Percentiles rank a stretch among this genome's conserved stretches.
Evolutionary conservation across 208 protist species (phyloP).

Genomic region (Strigomonas galati): DNA sequence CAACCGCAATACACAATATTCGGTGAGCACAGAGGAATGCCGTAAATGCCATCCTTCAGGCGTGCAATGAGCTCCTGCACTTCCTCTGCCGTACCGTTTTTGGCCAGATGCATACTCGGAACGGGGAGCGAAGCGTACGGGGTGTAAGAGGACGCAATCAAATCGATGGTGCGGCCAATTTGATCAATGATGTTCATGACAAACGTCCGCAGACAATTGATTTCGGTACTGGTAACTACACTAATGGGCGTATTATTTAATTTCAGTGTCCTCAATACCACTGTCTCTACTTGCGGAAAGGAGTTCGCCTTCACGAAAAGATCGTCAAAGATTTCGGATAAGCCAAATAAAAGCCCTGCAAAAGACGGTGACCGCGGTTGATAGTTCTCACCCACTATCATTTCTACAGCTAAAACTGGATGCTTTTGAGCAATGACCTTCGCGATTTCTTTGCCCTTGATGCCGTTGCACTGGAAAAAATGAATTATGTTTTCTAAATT

Average conservation of each 20-base stretch:
- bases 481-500: constrained; percentile 45
- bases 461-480: constrained; percentile 48
- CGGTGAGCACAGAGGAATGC: constrained; percentile 43
- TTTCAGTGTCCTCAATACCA: constrained; percentile 61
- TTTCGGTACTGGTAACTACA: constrained; percentile 30
- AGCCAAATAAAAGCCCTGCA: constrained; percentile 48
- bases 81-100: constrained; percentile 19
- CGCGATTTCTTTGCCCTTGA: constrained; percentile 23
- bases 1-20: constrained; percentile 74
- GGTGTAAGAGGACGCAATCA: constrained; percentile 39
- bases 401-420: constrained; percentile 43
- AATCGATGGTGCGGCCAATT: constrained; percentile 37
- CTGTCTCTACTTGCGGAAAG: constrained; percentile 48
- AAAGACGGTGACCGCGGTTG: constrained; percentile 59
- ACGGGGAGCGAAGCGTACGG: constrained; percentile 48
- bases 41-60: constrained; percentile 39
- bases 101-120: constrained; percentile 33
- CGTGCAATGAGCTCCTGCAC: constrained; percentile 31
- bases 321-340: constrained; percentile 66
- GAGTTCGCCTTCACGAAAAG: constrained; percentile 44
- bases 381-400: constrained; percentile 52
- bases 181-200: constrained; percentile 36
- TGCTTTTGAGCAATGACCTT: constrained; percentile 27
- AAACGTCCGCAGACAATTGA: constrained; percentile 32
- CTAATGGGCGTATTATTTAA: constrained; percentile 37